These are phyloP conservation scores for Wickerhamomyces sp. DNA, from an alignment of 1,139 yeast genomes.

Conservation along the genomic window DNA sequence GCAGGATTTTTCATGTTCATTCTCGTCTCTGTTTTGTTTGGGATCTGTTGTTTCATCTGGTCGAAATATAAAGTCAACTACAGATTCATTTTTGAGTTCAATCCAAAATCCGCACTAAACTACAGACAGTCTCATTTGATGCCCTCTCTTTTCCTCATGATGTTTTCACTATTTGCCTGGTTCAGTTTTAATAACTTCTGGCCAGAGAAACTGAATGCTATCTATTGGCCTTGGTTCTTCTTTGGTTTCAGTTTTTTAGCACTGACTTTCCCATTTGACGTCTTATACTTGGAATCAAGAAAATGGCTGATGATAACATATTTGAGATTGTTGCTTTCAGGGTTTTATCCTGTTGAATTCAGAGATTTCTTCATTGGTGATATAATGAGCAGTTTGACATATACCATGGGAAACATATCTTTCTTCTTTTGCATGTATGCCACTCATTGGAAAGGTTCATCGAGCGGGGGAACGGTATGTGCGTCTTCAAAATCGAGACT, in stretches of 20 bases:
- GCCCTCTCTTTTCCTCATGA: conserved; percentile 54
- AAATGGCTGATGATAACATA: conserved; percentile 71
- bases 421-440: conserved; percentile 82
- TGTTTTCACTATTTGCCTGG: conserved; percentile 63
- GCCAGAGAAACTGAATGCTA: conserved; percentile 55
- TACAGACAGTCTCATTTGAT: conserved; percentile 51
- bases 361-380: conserved; percentile 93
- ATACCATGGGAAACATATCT: conserved; percentile 79
- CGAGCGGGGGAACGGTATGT: conserved; percentile 47
- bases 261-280: conserved; percentile 55
- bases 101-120: conserved; percentile 65
- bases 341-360: conserved; percentile 91
- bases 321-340: conserved; percentile 73
- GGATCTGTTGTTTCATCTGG: conserved; percentile 71
- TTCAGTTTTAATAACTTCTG: conserved; percentile 70
- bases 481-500: conserved; percentile 72
- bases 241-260: conserved; percentile 46
- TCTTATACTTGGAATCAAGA: conserved; percentile 29
- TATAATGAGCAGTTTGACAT: conserved; percentile 80
- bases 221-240: conserved; percentile 79
- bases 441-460: conserved; percentile 55
- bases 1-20: conserved; percentile 76
- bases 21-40: conserved; percentile 57
- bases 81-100: conserved; percentile 86
- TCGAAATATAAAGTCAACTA: conserved; percentile 73